Percentiles rank a stretch among this genome's conserved stretches.
Conservation (phyloP, 345 rosid species). For the Sonneratia caseolaris region DNA sequence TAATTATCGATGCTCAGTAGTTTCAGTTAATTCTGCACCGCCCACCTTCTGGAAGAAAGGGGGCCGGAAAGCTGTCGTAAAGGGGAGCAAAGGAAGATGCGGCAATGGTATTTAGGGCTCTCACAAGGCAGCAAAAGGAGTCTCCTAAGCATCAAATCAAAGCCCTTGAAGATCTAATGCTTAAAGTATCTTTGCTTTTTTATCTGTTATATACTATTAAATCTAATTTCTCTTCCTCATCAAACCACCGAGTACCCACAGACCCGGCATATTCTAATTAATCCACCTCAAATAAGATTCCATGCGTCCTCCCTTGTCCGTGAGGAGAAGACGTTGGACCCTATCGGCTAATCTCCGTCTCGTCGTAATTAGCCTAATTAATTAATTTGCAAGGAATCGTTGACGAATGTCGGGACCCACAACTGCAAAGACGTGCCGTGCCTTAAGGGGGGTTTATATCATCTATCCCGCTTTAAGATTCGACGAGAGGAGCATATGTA, state of each 20-base stretch:
- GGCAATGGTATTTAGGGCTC: background rate
- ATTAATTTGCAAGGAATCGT: slow-evolving; percentile 2
- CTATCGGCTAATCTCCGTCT: no score
- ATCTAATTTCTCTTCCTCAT: background rate
- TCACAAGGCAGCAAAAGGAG: background rate
- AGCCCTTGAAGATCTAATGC: background rate
- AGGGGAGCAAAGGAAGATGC: background rate
- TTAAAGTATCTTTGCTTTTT: slow-evolving; percentile 3
- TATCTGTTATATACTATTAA: background rate
- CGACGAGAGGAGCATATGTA: no score
- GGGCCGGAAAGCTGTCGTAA: no score
- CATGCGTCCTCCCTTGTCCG: no score
- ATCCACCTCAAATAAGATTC: no score
- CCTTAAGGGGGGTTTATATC: no score
- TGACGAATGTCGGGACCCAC: background rate
- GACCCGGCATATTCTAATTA: no score
- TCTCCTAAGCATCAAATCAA: background rate
- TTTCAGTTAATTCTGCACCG: background rate
- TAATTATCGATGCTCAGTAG: background rate
- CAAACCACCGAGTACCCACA: no score
- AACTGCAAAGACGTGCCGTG: background rate
- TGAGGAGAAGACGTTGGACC: no score
- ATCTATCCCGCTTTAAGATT: no score
- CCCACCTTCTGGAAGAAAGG: no score
- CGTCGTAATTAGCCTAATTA: background rate